phyloP scores from a whole-genome alignment of 176 grass and related monocot genomes.

The Dactylis glomerata region DNA sequence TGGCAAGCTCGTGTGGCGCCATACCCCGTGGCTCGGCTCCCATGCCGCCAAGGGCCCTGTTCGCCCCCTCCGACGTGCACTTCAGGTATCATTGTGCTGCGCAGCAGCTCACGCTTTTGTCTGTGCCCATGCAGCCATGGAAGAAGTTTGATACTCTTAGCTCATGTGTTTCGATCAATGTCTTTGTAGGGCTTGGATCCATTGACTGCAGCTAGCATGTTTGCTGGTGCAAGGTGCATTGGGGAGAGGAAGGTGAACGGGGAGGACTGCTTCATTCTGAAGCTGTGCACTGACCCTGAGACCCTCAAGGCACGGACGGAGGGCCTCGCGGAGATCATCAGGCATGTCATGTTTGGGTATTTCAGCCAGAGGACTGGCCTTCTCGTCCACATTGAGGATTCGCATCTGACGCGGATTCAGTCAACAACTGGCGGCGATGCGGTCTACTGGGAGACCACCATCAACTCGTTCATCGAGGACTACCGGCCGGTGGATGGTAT shows the following conservation, averaged over 20 bases:
- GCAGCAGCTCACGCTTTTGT: conserved; percentile 7
- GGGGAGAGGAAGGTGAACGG: conserved; percentile 69
- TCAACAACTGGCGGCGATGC: conserved; percentile 46
- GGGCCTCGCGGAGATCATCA: conserved; percentile 60
- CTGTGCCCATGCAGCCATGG: not conserved
- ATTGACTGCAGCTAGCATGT: conserved; percentile 52
- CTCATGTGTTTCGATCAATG: not conserved
- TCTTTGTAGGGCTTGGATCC: conserved; percentile 68
- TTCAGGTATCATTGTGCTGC: conserved; percentile 45
- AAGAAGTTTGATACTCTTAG: not conserved
- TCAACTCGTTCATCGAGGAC: conserved; percentile 62
- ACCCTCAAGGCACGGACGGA: conserved; percentile 53
- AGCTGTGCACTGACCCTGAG: conserved; percentile 47
- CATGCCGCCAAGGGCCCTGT: conserved; percentile 65
- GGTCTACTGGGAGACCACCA: conserved; percentile 72
- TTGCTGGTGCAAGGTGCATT: conserved; percentile 59
- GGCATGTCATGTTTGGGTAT: conserved; percentile 66
- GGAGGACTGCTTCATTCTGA: conserved; percentile 80
- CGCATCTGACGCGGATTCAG: conserved; percentile 67
- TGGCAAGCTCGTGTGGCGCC: conserved; percentile 61
- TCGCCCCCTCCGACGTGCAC: conserved; percentile 62
- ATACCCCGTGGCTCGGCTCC: conserved; percentile 49
- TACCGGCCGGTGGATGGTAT: conserved; percentile 71
- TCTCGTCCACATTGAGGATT: conserved; percentile 73
- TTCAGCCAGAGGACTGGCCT: conserved; percentile 81